Evolutionary conservation across 768 basidiomycete genomes (phyloP).

Genomic region (Boletus rex-veris): DNA sequence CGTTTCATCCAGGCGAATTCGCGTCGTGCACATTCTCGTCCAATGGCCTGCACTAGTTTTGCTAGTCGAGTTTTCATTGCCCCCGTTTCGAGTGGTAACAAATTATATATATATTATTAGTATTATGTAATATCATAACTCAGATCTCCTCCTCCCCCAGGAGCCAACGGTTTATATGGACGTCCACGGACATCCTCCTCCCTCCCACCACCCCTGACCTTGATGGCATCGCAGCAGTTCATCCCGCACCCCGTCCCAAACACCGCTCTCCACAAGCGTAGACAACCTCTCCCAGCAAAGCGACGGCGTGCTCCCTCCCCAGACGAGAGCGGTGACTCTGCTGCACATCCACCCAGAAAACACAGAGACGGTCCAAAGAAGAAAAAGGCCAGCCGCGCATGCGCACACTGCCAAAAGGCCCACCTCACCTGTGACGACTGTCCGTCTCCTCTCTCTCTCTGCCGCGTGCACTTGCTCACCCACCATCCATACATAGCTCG

Average conservation of each 20-base stretch:
- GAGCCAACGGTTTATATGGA: slow-evolving; percentile 7
- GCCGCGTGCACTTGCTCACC: slow-evolving; percentile 9
- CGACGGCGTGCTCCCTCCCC: slow-evolving; percentile 62
- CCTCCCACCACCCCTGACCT: not conserved
- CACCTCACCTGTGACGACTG: slow-evolving; percentile 99
- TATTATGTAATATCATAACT: slow-evolving; percentile 20
- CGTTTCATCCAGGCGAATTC: slow-evolving; percentile 52
- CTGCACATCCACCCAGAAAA: slow-evolving; percentile 45
- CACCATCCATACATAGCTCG: slow-evolving; percentile 54
- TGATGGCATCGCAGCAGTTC: not conserved
- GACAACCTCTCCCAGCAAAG: slow-evolving; percentile 42
- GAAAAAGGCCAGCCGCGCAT: slow-evolving; percentile 93
- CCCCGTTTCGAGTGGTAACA: no score
- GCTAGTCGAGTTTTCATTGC: slow-evolving; percentile 12
- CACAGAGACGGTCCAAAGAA: slow-evolving; percentile 80
- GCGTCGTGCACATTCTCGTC: slow-evolving; percentile 32
- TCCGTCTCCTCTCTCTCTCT: slow-evolving; percentile 40
- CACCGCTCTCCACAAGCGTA: slow-evolving; percentile 28
- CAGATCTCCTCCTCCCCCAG: slow-evolving; percentile 11
- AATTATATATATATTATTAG: not conserved
- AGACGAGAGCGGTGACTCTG: slow-evolving; percentile 52
- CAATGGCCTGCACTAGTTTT: slow-evolving; percentile 34
- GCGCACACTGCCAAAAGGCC: slow-evolving; percentile 94
- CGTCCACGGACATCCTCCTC: slow-evolving; percentile 3
- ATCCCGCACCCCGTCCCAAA: not conserved